Percentiles rank a stretch among this genome's conserved stretches.
Conservation (phyloP, 2,329 filamentous ascomycete species). For the Akanthomyces uredinophilus region DNA sequence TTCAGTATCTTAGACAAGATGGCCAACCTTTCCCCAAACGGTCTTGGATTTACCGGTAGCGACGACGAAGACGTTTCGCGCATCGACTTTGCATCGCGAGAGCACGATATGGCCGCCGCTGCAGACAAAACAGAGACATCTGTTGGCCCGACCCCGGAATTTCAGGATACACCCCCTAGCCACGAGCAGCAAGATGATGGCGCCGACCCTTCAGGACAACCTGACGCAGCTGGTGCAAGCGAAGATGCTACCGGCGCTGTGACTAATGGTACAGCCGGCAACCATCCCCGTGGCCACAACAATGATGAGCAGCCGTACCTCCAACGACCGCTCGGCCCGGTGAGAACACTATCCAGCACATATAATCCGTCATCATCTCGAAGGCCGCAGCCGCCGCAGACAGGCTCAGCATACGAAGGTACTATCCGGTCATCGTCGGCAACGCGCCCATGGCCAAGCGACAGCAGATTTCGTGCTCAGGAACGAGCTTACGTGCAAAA, state of each 20-base stretch:
- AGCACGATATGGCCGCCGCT: conserved; percentile 23
- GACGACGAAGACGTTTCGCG: conserved; percentile 40
- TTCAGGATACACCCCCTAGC: conserved; percentile 37
- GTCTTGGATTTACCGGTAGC: conserved; percentile 51
- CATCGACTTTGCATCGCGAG: conserved; percentile 35
- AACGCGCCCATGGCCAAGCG: conserved; percentile 43
- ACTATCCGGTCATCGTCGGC: conserved; percentile 48
- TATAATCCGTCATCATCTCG: conserved; percentile 66
- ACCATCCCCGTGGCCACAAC: conserved; percentile 35
- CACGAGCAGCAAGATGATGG: conserved; percentile 47
- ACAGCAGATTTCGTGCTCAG: conserved; percentile 50
- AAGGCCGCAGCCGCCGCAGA: conserved; percentile 37
- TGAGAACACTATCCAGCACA: conserved; percentile 71
- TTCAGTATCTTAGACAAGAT: conserved; percentile 18
- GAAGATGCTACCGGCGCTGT: conserved; percentile 26
- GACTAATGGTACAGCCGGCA: conserved; percentile 36
- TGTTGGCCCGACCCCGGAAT: conserved; percentile 21
- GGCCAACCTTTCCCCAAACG: conserved; percentile 48
- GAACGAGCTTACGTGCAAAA: conserved; percentile 94
- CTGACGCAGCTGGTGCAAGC: conserved; percentile 30
- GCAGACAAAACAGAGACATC: conserved; percentile 8
- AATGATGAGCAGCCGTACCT: conserved; percentile 32
- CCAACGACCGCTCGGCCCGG: conserved; percentile 63
- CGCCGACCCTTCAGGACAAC: conserved; percentile 39
- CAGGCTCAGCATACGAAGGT: conserved; percentile 38